phyloP scores from a whole-genome alignment of 2,329 filamentous ascomycete species.

The Zymoseptoria brevis region DNA sequence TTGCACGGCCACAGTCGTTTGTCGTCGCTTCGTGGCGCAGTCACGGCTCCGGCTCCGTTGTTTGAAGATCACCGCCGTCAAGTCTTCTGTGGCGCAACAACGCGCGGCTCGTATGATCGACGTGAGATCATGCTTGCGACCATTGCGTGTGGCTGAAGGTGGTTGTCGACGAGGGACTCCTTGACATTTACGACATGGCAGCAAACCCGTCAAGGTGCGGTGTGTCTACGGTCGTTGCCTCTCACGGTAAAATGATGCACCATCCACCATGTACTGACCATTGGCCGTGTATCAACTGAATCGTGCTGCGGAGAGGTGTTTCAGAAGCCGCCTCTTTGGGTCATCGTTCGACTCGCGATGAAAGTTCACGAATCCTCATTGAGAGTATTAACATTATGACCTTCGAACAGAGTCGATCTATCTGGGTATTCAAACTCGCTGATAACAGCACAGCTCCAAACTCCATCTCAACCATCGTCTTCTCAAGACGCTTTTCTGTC shows the following conservation, averaged over 20 bases:
- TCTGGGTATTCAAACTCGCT: constrained; percentile 6
- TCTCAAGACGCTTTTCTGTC: not conserved
- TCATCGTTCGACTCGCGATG: not conserved
- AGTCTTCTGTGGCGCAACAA: not conserved
- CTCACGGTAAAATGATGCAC: not conserved
- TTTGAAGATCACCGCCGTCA: not conserved
- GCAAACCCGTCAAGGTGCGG: not conserved
- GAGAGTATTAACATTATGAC: not conserved
- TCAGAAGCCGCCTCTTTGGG: not conserved
- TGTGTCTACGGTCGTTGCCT: not conserved
- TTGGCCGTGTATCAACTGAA: not conserved
- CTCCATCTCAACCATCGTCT: not conserved
- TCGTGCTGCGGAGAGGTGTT: not conserved
- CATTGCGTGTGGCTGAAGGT: not conserved
- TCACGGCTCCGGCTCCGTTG: not conserved
- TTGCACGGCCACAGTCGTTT: not conserved
- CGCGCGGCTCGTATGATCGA: not conserved
- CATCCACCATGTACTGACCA: not conserved
- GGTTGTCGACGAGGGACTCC: not conserved
- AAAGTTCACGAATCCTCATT: not conserved
- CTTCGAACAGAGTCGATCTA: constrained; percentile 4
- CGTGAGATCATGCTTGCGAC: not conserved
- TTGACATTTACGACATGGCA: not conserved
- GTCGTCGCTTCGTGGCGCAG: not conserved
- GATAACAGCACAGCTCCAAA: not conserved